These are phyloP conservation scores for Pichia heedii DNA, from an alignment of 805 yeast genomes.

Conservation along the genomic window DNA sequence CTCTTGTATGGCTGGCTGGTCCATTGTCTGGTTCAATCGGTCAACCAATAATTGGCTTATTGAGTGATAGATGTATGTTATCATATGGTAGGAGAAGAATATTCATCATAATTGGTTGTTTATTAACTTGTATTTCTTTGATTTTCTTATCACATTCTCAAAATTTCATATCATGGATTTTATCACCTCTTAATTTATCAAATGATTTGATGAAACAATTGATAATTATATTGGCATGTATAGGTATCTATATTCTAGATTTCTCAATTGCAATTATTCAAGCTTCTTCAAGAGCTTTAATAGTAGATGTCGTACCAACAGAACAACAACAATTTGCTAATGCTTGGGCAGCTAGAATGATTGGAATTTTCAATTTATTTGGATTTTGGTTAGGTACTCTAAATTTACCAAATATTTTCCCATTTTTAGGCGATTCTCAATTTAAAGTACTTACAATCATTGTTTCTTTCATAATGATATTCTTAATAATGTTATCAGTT, in stretches of 20 bases:
- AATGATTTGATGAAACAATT: slow-evolving; percentile 20
- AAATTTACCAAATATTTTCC: slow-evolving; percentile 31
- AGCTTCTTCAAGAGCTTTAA: slow-evolving; percentile 51
- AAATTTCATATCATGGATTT: slow-evolving; percentile 30
- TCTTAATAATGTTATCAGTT: slow-evolving; percentile 33
- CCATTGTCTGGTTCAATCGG: slow-evolving; percentile 56
- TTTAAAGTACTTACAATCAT: slow-evolving; percentile 39
- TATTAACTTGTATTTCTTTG: slow-evolving; percentile 38
- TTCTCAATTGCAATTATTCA: slow-evolving; percentile 52
- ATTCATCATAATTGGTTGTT: slow-evolving; percentile 46
- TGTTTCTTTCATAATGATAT: slow-evolving; percentile 34
- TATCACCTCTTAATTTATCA: slow-evolving; percentile 13
- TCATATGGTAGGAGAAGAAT: slow-evolving; percentile 47
- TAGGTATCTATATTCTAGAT: slow-evolving; percentile 45
- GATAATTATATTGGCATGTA: slow-evolving; percentile 43
- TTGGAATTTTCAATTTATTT: slow-evolving; percentile 48
- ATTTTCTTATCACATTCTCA: slow-evolving; percentile 37
- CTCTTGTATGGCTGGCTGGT: slow-evolving; percentile 60
- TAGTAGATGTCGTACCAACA: slow-evolving; percentile 52
- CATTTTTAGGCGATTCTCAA: slow-evolving; percentile 39
- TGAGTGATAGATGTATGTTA: slow-evolving; percentile 42
- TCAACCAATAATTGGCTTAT: slow-evolving; percentile 53
- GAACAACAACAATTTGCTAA: slow-evolving; percentile 50
- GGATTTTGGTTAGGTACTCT: slow-evolving; percentile 48
- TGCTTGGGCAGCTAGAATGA: slow-evolving; percentile 62